Percentiles rank a stretch among this genome's conserved stretches.
These are phyloP conservation scores for Trichosporon sp. DNA, from an alignment of 1,284 basidiomycete species.

Conservation along the genomic window DNA sequence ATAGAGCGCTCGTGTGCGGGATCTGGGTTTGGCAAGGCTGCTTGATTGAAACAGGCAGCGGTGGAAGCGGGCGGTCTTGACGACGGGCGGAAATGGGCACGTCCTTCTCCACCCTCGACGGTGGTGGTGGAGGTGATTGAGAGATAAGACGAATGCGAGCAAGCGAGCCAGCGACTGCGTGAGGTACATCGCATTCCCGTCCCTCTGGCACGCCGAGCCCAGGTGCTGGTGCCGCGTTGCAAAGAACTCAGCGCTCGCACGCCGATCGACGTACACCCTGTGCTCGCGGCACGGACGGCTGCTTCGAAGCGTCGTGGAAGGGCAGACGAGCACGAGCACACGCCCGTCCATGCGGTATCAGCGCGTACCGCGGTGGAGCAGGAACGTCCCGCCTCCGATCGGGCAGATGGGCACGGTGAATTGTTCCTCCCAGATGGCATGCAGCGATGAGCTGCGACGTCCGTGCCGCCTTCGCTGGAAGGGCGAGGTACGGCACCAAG, in stretches of 20 bases:
- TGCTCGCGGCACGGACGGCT: not conserved
- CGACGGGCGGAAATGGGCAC: not conserved
- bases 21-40: not conserved
- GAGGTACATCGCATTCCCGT: too few relatives aligned
- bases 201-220: too few relatives aligned
- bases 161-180: too few relatives aligned
- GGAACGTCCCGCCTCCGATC: not conserved
- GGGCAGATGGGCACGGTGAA: not conserved
- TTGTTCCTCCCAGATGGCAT: not conserved
- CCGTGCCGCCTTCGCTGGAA: too few relatives aligned
- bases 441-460: not conserved
- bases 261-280: not conserved
- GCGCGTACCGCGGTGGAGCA: not conserved
- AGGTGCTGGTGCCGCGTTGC: too few relatives aligned
- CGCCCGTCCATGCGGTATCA: too few relatives aligned
- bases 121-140: too few relatives aligned
- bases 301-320: not conserved
- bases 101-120: not conserved
- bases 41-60: not conserved
- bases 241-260: too few relatives aligned
- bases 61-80: too few relatives aligned
- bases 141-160: too few relatives aligned
- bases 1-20: too few relatives aligned
- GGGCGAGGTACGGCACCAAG: too few relatives aligned
- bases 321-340: not conserved